phyloP scores from a whole-genome alignment of 1,284 basidiomycete genomes.

The Dichomitus squalens region DNA sequence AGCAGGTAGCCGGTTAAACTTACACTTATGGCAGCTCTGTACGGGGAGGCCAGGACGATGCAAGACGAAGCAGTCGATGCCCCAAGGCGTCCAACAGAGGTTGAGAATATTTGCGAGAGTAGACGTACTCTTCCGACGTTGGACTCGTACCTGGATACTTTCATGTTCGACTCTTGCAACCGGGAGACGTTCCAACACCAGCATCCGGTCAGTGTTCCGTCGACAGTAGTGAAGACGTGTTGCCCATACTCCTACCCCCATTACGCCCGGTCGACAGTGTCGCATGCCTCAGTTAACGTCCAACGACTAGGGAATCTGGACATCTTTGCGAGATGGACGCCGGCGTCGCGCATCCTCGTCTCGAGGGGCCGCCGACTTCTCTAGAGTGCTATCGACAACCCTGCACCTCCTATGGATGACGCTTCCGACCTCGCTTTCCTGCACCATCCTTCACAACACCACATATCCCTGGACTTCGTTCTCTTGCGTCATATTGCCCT shows the following conservation, averaged over 20 bases:
- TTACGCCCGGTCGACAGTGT: constrained; percentile 17
- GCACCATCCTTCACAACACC: background rate
- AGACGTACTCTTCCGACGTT: constrained; percentile 18
- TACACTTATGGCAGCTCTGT: background rate
- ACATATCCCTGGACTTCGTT: background rate
- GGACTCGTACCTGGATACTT: constrained; percentile 14
- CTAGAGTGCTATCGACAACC: constrained; percentile 13
- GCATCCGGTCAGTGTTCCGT: constrained; percentile 16
- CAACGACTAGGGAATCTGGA: constrained; percentile 10
- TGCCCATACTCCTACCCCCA: constrained; percentile 17
- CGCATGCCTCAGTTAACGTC: constrained; percentile 14
- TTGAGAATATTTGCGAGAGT: constrained; percentile 13
- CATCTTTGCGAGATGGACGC: constrained; percentile 5
- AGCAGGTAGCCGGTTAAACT: background rate
- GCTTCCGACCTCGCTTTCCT: too few relatives aligned
- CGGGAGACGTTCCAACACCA: constrained; percentile 12
- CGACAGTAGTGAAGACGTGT: background rate
- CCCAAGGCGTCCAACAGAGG: background rate
- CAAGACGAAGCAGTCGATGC: too few relatives aligned
- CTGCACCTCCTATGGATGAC: background rate
- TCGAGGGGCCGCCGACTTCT: constrained; percentile 17
- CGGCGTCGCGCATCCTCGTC: constrained; percentile 6
- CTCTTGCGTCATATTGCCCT: background rate
- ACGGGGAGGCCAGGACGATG: background rate
- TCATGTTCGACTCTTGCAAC: constrained; percentile 15